These are phyloP conservation scores for Phaseolus lunatus DNA, from an alignment of 306 rosid genomes.

Conservation along the genomic window DNA sequence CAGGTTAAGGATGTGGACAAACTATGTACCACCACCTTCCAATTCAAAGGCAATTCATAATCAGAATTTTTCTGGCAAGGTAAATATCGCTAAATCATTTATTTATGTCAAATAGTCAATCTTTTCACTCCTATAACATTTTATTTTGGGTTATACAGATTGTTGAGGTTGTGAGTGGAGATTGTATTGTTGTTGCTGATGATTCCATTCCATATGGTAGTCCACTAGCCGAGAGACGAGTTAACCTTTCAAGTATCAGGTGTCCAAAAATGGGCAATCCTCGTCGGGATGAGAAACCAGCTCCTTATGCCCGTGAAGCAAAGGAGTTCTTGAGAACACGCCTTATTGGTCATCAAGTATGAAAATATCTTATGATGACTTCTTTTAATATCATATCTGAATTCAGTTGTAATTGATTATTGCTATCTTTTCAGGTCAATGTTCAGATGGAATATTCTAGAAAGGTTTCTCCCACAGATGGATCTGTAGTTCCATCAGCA, in stretches of 20 bases:
- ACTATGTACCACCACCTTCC: constrained; percentile 86
- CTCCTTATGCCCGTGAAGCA: constrained; percentile 99
- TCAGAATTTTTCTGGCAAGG: constrained; percentile 97
- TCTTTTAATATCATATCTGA: constrained; percentile 33
- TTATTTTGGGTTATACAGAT: constrained; percentile 62
- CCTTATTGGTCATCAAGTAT: constrained; percentile 88
- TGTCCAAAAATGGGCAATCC: constrained; percentile 98
- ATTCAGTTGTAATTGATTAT: constrained; percentile 32
- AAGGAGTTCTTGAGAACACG: constrained; percentile 95
- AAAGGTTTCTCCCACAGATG: constrained; percentile 69
- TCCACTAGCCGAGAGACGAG: constrained; percentile 94
- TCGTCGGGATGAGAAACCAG: constrained; percentile 96
- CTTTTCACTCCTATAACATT: constrained; percentile 25
- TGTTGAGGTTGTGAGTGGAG: constrained; percentile 99
- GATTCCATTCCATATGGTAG: constrained; percentile 89
- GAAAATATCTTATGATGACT: constrained; percentile 40
- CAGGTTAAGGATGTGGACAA: constrained; percentile 84
- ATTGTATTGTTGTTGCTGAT: constrained; percentile 92
- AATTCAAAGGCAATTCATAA: constrained; percentile 97
- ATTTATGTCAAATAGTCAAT: constrained; percentile 11
- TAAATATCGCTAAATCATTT: constrained; percentile 43
- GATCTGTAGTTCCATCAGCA: constrained; percentile 59
- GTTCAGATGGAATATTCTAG: constrained; percentile 98
- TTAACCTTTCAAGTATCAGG: constrained; percentile 96
- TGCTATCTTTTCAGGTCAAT: constrained; percentile 67